Evolutionary conservation across 192 early-diverging fungal genomes (phyloP), one percentile per base, ranked within the genome.

Genomic region (Pecoramyces ruminantium): DNA sequence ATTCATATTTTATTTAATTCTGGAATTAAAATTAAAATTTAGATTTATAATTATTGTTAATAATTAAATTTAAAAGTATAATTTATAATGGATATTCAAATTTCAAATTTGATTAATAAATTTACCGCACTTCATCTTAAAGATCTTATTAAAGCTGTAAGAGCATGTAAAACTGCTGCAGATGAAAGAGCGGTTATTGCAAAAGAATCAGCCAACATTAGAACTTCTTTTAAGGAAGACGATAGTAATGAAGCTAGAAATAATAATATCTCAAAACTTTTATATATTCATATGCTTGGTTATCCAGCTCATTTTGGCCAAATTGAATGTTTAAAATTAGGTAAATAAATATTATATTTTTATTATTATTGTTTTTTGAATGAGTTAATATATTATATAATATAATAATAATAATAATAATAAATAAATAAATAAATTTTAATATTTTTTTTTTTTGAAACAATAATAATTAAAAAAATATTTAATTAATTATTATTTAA

Each of bases 241-340:
- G 95, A 96, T 9, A 67, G 51, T 86, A 90, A 89, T 79, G 96
- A 96, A 58, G 89, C 93, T 29, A 91, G 97, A 39, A 94, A 96
- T 84, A 89, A 93, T 81, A 99, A 98, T 87, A 93, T 99, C 42
- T 94, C 95, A 30, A 99, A 99, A 86, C 88, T 99, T 83, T 88
- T 99, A 17, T 99, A 99, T 83, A 97, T 99, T 81, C 95, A 97
- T 83, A 94, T 99, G 94, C 91, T 99, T 27, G 96, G 98, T 27
- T 98, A 97, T 82, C 96, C 97, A 34, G 98, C 97, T 29, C 98
- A 98, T 84, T 99, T 98, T 86, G 98, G 98, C 28, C 98, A 99
- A 87, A 96, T 99, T 77, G 98, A 99, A 85, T 99, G 98, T 84
- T 86, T 99, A 38, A 99, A 99, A 86, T 86, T 99, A 77, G 90